Evolutionary conservation across 176 grass and related monocot species (phyloP), one percentile per base, ranked within the genome.

Genomic region (Panicum miliaceum): DNA sequence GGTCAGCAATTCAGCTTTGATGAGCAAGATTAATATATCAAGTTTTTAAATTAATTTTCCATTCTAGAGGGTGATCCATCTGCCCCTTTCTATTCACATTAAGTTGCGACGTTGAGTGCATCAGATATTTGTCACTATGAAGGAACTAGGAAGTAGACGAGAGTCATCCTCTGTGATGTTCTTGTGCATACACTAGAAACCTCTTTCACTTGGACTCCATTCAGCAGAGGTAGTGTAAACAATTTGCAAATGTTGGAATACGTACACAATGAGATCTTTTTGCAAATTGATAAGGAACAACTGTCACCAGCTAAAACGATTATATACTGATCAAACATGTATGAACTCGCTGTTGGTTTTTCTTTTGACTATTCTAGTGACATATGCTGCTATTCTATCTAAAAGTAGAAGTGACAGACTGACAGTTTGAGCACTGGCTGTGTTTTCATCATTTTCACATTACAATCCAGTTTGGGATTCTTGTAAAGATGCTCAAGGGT

Each of bases 381-480:
- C 38, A 43, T 54, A 54, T 13, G 16, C 25, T 68, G 64, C 34
- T 66, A 3, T 19, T 45, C n/a, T 65, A 80, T 61, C 78, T 35
- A 47, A 12, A 46, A 62, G 47, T 77, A 79, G 29, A 53, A 56
- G 34, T 3, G 34, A 54, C 40, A 69, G 5, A 56, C 22, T 3
- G 34, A 54, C 40, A 69, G 5, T 51, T 50, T 9, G n/a, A 76
- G 38, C 6, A 69, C 37, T 69, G 74, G 7, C 1, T 69, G 27
- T 19, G 64, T 47, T 59, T 59, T 36, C 18, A 42, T 77, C 41
- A 9, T 59, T 85, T 79, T n/a, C 63, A 57, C 12, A 57, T 45
- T 12, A 20, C 19, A 58, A 42, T 53, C 3, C 34, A 7, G 25
- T 27, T 45, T 10, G 26, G 25, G 11, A 29, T 77, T 85, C 14